These are phyloP conservation scores for Chaetomiaceae sp. DNA, from an alignment of 2,329 filamentous ascomycete species.

Conservation along the genomic window DNA sequence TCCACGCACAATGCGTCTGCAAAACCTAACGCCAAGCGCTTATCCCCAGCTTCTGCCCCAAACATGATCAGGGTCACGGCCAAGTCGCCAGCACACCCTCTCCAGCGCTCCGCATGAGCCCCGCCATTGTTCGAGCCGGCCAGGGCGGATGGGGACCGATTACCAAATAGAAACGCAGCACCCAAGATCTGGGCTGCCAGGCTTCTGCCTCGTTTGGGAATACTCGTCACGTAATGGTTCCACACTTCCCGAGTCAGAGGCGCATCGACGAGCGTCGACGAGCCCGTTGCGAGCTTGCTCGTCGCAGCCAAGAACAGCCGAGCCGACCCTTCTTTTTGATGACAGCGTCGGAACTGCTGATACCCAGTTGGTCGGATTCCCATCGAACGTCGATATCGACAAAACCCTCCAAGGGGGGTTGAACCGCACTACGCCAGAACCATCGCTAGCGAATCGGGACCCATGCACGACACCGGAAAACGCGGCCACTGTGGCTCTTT, in stretches of 20 bases:
- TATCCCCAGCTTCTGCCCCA: not conserved
- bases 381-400: not conserved
- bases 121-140: conserved; percentile 17
- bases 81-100: conserved; percentile 9
- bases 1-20: not conserved
- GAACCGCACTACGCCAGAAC: too few species aligned
- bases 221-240: conserved; percentile 47
- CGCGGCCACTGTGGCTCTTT: not conserved
- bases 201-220: conserved; percentile 32
- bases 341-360: too few species aligned
- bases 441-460: not conserved
- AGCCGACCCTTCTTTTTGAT: too few species aligned
- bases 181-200: conserved; percentile 11
- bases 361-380: not conserved
- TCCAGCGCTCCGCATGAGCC: conserved; percentile 12
- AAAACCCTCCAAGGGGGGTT: too few species aligned
- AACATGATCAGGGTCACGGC: not conserved
- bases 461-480: conserved; percentile 6
- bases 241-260: conserved; percentile 31
- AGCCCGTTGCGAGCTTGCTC: too few species aligned
- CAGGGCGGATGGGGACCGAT: conserved; percentile 33
- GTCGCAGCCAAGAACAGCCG: too few species aligned
- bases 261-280: not conserved
- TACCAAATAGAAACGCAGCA: conserved; percentile 44
- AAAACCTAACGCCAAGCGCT: not conserved